Evolutionary conservation across 108 stramenopile species (phyloP), one percentile per base, ranked within the genome.

Genomic region (Epithemia pelagica): DNA sequence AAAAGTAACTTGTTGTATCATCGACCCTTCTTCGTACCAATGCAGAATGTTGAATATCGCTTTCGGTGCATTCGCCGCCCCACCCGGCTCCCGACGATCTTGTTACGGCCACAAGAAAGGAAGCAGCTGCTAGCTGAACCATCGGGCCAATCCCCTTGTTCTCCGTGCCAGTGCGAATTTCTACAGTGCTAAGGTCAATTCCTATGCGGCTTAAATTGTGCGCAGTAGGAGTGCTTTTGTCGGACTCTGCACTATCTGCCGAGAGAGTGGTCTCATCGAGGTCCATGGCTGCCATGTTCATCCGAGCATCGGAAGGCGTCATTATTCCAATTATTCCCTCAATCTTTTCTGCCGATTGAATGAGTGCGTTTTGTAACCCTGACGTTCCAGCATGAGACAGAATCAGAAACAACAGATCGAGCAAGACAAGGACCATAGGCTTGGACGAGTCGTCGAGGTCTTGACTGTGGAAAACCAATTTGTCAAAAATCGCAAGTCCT

Each of bases 191-290:
- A 5, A 46, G 15, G 15, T 46, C 37, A 5, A 46, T 15, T 21
- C 30, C 59, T 20, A 27, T 60, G 2, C 59, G 59, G 8, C 28
- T 30, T 1, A 60, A 27, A 28, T 60, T 60, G 26, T 60, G 25
- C 1, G 59, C 59, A 2, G 59, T 28, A 7, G 59, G 59, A 28
- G 59, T 60, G 26, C 59, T 60, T 28, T 60, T 18, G 27, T 60
- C 59, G 59, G 59, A 60, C 10, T 60, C 25, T 21, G 30, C 21
- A 10, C 59, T 60, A 21, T 60, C 1, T 21, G 21, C 28, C 21
- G 59, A 19, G 28, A 30, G 30, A 27, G 8, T 30, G 30, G 25
- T 30, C 2, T 18, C 15, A 2, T 19, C 26, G 2, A 60, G 21
- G 10, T 60, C 59, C 55, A 56, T 56, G 3, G 3, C 26, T 15